Conservation (phyloP, 1,139 yeast genomes). For the Saccharomyces hybrid region DNA sequence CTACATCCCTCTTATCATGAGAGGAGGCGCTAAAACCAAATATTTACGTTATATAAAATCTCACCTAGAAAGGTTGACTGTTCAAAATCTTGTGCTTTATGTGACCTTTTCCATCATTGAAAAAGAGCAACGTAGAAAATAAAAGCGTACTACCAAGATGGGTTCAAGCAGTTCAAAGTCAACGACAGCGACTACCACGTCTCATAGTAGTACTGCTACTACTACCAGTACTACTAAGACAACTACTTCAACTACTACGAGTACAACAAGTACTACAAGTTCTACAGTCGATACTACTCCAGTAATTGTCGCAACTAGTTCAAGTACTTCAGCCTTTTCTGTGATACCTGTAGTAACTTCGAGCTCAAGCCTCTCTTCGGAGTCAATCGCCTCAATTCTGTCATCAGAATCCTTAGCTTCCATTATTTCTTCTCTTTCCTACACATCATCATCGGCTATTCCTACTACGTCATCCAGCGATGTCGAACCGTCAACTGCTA, state of each 20-base stretch:
- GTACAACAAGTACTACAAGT: not conserved
- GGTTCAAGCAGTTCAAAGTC: not conserved
- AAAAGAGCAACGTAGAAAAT: not conserved
- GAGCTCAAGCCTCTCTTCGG: not conserved
- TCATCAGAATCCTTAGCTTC: not conserved
- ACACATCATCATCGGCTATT: not conserved
- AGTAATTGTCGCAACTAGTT: not conserved
- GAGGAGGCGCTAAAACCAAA: not conserved
- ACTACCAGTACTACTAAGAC: not conserved
- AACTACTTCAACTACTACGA: not conserved
- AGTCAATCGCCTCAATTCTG: not conserved
- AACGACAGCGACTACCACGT: not conserved
- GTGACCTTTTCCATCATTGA: not conserved
- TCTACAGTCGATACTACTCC: not conserved
- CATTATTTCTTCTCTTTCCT: not conserved
- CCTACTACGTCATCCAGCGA: not conserved
- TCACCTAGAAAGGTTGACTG: not conserved
- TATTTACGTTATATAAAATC: not conserved
- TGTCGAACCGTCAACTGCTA: not conserved
- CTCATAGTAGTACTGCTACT: not conserved
- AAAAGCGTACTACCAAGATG: not conserved
- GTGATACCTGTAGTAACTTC: not conserved
- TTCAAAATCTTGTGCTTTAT: not conserved
- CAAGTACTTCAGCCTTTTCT: not conserved
- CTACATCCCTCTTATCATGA: not conserved